A percentile compares a stretch with the other conserved stretches of the same genome.
Evolutionary conservation across 78 protist genomes (phyloP).

Genomic region (Dictyostelium purpureum): DNA sequence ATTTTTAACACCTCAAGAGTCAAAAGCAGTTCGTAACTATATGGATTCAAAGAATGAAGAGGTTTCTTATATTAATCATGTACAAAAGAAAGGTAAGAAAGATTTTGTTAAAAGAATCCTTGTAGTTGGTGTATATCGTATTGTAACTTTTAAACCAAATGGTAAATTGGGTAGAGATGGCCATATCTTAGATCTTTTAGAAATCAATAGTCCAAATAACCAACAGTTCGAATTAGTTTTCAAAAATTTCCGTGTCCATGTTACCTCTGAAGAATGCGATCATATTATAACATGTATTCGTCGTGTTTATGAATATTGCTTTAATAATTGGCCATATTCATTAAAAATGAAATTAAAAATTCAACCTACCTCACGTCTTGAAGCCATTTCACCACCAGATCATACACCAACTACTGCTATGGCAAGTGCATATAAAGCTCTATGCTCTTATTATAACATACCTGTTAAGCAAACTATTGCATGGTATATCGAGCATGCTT

Average conservation of each 20-base stretch:
- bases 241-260: neutral
- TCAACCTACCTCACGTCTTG: conserved; percentile 26
- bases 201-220: neutral
- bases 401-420: conserved; percentile 46
- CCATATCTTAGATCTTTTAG: conserved; percentile 39
- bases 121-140: conserved; percentile 19
- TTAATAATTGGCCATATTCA: conserved; percentile 61
- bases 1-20: conserved; percentile 20
- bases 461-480: conserved; percentile 33
- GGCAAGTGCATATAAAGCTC: conserved; percentile 36
- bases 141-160: conserved; percentile 51
- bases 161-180: conserved; percentile 67
- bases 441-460: conserved; percentile 20
- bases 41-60: conserved; percentile 56
- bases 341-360: conserved; percentile 52
- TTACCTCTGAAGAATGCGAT: conserved; percentile 37
- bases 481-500: conserved; percentile 68
- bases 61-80: conserved; percentile 20
- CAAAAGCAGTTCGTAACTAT: neutral
- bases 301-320: conserved; percentile 48
- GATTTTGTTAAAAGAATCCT: conserved; percentile 31
- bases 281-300: conserved; percentile 68
- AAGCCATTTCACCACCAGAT: conserved; percentile 69
- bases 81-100: conserved; percentile 40
- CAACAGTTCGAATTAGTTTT: conserved; percentile 44